Evolutionary conservation across 2,329 filamentous ascomycete genomes (phyloP).

Genomic region (Stylonectria norvegica): DNA sequence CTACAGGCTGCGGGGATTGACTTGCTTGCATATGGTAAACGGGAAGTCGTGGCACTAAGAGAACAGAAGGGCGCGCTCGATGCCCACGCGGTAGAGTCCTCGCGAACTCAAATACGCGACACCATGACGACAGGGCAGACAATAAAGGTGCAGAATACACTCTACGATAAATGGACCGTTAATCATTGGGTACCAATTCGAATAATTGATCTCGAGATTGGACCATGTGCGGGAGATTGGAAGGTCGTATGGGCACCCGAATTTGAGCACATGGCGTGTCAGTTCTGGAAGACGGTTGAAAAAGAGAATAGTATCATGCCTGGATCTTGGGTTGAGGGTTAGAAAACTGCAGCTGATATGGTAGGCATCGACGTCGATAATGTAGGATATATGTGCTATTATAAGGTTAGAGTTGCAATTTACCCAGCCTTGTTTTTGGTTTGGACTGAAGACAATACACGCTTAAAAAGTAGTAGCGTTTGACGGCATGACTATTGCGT

Average conservation of each 20-base stretch:
- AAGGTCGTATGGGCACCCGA: slow-evolving; percentile 22
- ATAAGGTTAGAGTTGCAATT: too few species aligned
- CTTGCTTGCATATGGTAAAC: slow-evolving; percentile 21
- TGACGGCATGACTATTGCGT: too few species aligned
- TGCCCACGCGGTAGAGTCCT: slow-evolving; percentile 10
- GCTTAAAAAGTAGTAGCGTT: too few species aligned
- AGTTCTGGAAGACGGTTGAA: slow-evolving; percentile 27
- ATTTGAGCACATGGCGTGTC: slow-evolving; percentile 23
- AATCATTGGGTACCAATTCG: slow-evolving; percentile 25
- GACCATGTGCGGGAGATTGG: slow-evolving; percentile 16
- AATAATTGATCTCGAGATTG: slow-evolving; percentile 16
- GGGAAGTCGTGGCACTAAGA: slow-evolving; percentile 6
- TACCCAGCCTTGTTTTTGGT: too few species aligned
- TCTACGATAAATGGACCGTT: not conserved
- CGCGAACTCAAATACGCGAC: slow-evolving; percentile 7
- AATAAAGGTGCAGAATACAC: not conserved
- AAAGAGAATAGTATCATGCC: slow-evolving; percentile 16
- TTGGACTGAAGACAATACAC: too few species aligned
- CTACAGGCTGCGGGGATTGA: slow-evolving; percentile 17
- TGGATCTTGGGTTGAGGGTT: slow-evolving; percentile 25
- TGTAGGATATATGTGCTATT: too few species aligned
- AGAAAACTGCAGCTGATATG: too few species aligned
- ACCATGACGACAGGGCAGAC: not conserved
- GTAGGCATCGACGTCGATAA: too few species aligned
- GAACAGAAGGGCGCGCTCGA: slow-evolving; percentile 16